A percentile compares a stretch with the other conserved stretches of the same genome.
These are phyloP conservation scores for Mortierella sp. DNA, from an alignment of 371 early-diverging fungal species.

Conservation along the genomic window DNA sequence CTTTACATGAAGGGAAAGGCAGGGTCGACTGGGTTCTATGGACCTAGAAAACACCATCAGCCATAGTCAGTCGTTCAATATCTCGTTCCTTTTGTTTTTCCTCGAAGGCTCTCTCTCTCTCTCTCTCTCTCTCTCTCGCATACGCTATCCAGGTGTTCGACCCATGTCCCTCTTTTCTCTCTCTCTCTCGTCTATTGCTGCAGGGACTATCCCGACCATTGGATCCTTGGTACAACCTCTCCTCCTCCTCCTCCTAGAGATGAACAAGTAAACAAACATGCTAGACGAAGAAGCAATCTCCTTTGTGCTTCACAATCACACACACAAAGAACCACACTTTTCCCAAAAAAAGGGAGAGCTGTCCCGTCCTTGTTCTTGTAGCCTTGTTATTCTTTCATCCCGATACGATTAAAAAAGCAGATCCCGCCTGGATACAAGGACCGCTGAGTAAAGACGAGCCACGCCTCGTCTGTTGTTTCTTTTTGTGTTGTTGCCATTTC, in stretches of 20 bases:
- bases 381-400: too few species aligned
- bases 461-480: neutral
- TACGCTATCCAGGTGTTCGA: neutral
- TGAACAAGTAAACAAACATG: neutral
- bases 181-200: neutral
- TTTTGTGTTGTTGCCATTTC: neutral
- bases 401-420: too few species aligned
- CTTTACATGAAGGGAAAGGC: too few species aligned
- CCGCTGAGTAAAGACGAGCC: too few species aligned
- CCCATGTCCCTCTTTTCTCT: neutral
- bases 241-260: neutral
- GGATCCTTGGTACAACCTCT: neutral
- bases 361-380: too few species aligned
- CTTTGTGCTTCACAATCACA: neutral
- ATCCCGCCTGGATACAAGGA: too few species aligned
- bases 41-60: too few species aligned
- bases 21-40: too few species aligned
- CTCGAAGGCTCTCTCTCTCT: neutral
- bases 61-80: too few species aligned
- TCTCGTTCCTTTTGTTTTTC: too few species aligned
- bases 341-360: too few species aligned
- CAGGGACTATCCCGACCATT: constrained; percentile 7
- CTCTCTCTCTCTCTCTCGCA: neutral
- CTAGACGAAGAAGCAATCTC: neutral
- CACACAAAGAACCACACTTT: neutral